Conservation (phyloP, 108 stramenopile species). For the Seminavis robusta region DNA sequence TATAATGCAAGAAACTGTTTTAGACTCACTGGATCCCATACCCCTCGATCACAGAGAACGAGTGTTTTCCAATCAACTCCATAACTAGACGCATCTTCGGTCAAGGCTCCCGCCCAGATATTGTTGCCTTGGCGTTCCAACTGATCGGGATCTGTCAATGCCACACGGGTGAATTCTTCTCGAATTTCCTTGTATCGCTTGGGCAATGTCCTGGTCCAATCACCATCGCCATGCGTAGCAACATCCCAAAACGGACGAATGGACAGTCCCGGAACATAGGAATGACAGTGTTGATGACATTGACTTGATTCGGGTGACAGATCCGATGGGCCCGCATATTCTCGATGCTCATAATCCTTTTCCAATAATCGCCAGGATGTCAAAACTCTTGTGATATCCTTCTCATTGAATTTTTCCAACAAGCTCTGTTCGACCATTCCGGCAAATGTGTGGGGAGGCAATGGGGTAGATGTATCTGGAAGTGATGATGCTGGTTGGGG, state of each 20-base stretch:
- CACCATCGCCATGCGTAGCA: slow-evolving; percentile 35
- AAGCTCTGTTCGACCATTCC: slow-evolving; percentile 70
- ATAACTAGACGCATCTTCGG: slow-evolving; percentile 69
- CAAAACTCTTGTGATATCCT: slow-evolving; percentile 57
- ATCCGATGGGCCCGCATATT: slow-evolving; percentile 39
- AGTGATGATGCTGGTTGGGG: no score
- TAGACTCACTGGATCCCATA: slow-evolving; percentile 90
- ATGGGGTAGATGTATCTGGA: slow-evolving; percentile 33
- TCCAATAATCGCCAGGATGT: slow-evolving; percentile 70
- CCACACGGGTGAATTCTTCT: slow-evolving; percentile 73
- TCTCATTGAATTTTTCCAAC: slow-evolving; percentile 34
- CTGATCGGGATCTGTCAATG: slow-evolving; percentile 36
- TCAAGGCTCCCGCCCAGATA: slow-evolving; percentile 81
- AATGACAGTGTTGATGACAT: slow-evolving; percentile 63
- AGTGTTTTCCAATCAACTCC: slow-evolving; percentile 91
- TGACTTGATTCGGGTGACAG: background rate
- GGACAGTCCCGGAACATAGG: slow-evolving; percentile 72
- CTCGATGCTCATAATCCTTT: slow-evolving; percentile 63
- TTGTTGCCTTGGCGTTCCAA: slow-evolving; percentile 72
- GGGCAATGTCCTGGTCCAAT: slow-evolving; percentile 61
- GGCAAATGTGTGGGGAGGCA: slow-evolving; percentile 64
- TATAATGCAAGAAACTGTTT: no score
- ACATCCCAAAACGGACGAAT: slow-evolving; percentile 67
- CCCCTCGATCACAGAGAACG: slow-evolving; percentile 85
- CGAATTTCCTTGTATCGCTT: slow-evolving; percentile 53